Evolutionary conservation across 2,329 filamentous ascomycete genomes (phyloP).

Genomic region (Ilyonectria sp.): DNA sequence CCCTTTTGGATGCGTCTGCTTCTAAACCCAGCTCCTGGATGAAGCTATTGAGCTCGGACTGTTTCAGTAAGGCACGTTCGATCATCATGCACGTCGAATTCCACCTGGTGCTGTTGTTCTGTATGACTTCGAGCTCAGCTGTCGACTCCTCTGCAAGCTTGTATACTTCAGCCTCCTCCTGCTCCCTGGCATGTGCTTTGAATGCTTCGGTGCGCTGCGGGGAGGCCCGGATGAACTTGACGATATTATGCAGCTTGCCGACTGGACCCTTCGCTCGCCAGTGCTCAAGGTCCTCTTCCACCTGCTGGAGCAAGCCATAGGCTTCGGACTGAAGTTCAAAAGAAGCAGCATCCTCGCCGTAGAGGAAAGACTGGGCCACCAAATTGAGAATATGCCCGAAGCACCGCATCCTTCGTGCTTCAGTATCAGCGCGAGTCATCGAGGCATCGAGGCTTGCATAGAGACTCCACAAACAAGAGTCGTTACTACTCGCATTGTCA

Average conservation of each 20-base stretch:
- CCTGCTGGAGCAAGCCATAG: conserved; percentile 17
- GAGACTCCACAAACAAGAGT: conserved; percentile 1
- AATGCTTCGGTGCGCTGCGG: conserved; percentile 23
- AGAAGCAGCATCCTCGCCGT: conserved; percentile 22
- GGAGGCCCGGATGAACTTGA: conserved; percentile 23
- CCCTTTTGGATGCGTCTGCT: conserved; percentile 18
- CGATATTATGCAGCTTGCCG: neutral
- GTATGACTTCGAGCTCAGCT: conserved; percentile 26
- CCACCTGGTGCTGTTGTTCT: conserved; percentile 26
- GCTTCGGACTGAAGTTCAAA: conserved; percentile 23
- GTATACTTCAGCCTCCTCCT: conserved; percentile 23
- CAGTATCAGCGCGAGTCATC: neutral
- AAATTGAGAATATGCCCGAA: conserved; percentile 21
- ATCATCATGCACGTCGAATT: conserved; percentile 26
- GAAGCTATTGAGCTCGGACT: conserved; percentile 26
- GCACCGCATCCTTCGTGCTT: too few relatives aligned
- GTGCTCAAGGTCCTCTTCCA: conserved; percentile 12
- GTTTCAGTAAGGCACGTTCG: conserved; percentile 24
- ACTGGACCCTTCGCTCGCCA: conserved; percentile 15
- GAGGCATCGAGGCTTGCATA: neutral
- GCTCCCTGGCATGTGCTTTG: conserved; percentile 19
- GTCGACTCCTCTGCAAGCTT: conserved; percentile 29
- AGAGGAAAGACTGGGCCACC: conserved; percentile 21
- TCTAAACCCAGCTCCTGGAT: conserved; percentile 18
- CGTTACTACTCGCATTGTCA: conserved; percentile 1